Evolutionary conservation across 2,329 filamentous ascomycete genomes (phyloP), one percentile per base, ranked within the genome.

Genomic region (Teratosphaeria nubilosa): DNA sequence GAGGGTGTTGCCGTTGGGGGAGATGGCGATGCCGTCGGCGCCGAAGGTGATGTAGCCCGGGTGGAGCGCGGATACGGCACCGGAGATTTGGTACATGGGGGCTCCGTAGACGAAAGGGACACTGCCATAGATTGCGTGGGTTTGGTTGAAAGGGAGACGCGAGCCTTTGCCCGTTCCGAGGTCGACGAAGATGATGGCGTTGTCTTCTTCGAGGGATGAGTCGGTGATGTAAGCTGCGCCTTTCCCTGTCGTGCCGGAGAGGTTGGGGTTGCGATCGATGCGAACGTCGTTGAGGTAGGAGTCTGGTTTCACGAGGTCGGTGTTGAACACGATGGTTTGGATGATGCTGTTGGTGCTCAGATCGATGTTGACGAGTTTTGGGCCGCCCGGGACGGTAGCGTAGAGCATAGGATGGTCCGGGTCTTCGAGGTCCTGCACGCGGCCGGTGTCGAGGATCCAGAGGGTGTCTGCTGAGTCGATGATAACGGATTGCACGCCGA

Each of bases 221-320:
- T 82, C 80, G 25, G 78, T 81, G 64, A 82, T 80, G 65, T 82
- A 82, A 0, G 78, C 78, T 14, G 81, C 64, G 20, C 79, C 79
- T 30, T 75, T 62, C 2, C 78, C 77, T 2, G 72, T 71, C 14
- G 68, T 52, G 0, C 51, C 54, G 0, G 76, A 76, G 6, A 78
- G 34, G 20, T 66, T 65, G 2, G 74, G 55, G 14, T 74, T 73
- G n/a, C 81, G 71, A 62, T 82, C 79, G 67, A 82, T 78, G 54
- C 80, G 77, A 9, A 82, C 71, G 60, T 82, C 80, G 64, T 82
- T 82, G 37, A 80, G 73, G 60, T 82, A 82, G 16, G 73, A 77
- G 62, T 78, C 76, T 13, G 75, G 61, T 55, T 73, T 77, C 5
- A 77, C 77, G 10, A 80, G 77, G 6, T 68, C 73, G 1, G 69